Base-by-base conservation (phyloP, 1,284 basidiomycete genomes). In the Malassezia globosa region DNA sequence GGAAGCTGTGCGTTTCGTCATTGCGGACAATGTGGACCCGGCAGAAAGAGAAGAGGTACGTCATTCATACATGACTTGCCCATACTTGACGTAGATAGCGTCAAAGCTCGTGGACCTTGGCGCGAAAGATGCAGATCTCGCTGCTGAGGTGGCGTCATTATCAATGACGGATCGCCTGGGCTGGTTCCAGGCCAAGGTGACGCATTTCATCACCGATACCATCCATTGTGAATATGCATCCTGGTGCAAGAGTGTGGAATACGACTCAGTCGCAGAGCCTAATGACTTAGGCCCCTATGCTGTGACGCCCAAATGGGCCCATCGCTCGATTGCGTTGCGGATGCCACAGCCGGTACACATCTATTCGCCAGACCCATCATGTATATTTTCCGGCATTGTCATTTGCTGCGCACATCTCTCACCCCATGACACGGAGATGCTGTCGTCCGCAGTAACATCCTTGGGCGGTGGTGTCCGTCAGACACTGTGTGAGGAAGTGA, bases 391-490 rank as follows among this genome's bases (percentile, higher is more conserved):
- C 2, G 84, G 85, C 1, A 75, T 87, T 5, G 69, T 68, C 29
- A 77, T 85, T 13, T 82, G 80, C 26, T 56, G 55, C 42, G 42
- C 37, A 36, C 65, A 82, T 77, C 73, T 85, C 7, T 77, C 80
- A 5, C 47, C 73, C 2, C 64, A 79, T 5, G 85, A 88, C 69
- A 73, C 79, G 33, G 84, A 87, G 61, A 78, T 84, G 5, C 78
- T 89, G 34, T 78, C 78, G 1, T 82, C 81, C 0, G 82, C 81
- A 0, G 81, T 89, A 36, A 75, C 77, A 1, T 78, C 81, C 0
- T 78, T 85, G n/a, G 87, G 88, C 0, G 87, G 88, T 3, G 82
- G 84, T 67, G 87, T 81, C 79, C 78, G 83, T 13, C 74, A 75
- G 1, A 80, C 80, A 4, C 77, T 87, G 42, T 86, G 85, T 0